Conservation (phyloP, 345 rosid species). For the Populus davidiana region DNA sequence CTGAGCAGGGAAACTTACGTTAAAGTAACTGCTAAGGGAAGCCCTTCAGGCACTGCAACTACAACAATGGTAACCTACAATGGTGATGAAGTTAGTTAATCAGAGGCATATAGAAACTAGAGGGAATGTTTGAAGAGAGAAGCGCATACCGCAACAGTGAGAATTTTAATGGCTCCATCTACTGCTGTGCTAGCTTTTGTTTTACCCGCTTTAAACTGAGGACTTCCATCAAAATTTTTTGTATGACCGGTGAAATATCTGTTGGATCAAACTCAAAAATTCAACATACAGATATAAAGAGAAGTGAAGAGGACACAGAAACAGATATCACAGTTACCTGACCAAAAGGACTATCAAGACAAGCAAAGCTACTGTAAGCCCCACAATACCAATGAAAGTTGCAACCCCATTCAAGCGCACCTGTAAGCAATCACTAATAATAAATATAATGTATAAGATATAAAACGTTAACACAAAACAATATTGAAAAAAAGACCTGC, state of each 20-base stretch:
- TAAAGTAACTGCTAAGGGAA: constrained; percentile 97
- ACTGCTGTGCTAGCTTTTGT: constrained; percentile 56
- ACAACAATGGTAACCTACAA: constrained; percentile 93
- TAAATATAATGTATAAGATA: constrained; percentile 3
- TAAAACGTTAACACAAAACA: constrained; percentile 6
- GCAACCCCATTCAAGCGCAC: constrained; percentile 98
- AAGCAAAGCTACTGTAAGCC: constrained; percentile 76
- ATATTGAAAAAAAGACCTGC: constrained; percentile 26
- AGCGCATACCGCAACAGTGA: constrained; percentile 86
- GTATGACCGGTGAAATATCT: constrained; percentile 88
- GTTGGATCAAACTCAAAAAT: constrained; percentile 1
- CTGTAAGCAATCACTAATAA: constrained; percentile 30
- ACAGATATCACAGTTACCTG: constrained; percentile 40
- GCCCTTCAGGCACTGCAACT: constrained; percentile 99
- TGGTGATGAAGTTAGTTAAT: constrained; percentile 4
- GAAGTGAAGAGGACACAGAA: not conserved
- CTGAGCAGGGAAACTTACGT: constrained; percentile 56
- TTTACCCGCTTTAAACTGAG: constrained; percentile 51
- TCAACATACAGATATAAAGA: not conserved
- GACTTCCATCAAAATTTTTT: constrained; percentile 39
- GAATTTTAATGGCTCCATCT: constrained; percentile 75
- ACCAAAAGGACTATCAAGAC: constrained; percentile 75
- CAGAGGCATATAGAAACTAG: not conserved
- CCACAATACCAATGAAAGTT: constrained; percentile 89
- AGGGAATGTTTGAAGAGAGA: not conserved